A percentile compares a stretch with the other conserved stretches of the same genome.
Evolutionary conservation across 148 eudicot genomes (phyloP).

Genomic region (Heliosperma pusillum): DNA sequence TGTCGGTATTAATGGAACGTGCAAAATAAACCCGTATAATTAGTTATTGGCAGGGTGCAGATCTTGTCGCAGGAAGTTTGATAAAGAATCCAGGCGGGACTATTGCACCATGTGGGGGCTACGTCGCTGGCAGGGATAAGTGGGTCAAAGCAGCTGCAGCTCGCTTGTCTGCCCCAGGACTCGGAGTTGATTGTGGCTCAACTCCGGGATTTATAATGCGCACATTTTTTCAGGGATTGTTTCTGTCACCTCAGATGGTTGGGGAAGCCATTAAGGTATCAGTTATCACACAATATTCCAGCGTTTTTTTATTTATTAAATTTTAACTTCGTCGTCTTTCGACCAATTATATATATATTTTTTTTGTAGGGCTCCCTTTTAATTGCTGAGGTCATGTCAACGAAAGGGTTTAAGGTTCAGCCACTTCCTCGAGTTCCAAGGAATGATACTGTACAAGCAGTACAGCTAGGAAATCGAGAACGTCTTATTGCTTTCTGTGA

Average conservation of each 20-base stretch:
- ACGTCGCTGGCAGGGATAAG: constrained; percentile 78
- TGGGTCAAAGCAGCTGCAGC: constrained; percentile 96
- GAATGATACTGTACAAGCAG: constrained; percentile 92
- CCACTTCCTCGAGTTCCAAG: constrained; percentile 76
- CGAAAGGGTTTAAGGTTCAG: constrained; percentile 78
- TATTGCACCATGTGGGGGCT: constrained; percentile 97
- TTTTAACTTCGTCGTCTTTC: not conserved
- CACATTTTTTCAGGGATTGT: constrained; percentile 79
- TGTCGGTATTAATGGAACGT: not conserved
- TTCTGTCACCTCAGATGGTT: constrained; percentile 95
- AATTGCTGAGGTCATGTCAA: constrained; percentile 92
- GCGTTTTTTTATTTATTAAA: not conserved
- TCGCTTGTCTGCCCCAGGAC: constrained; percentile 95
- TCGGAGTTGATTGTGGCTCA: constrained; percentile 90
- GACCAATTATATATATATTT: not conserved
- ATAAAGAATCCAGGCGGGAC: constrained; percentile 98
- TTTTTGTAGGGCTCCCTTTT: constrained; percentile 63
- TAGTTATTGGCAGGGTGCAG: constrained; percentile 75
- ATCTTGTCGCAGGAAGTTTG: constrained; percentile 90
- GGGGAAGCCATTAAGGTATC: constrained; percentile 93
- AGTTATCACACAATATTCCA: not conserved
- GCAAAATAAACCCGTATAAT: constrained; percentile 14
- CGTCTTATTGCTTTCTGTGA: constrained; percentile 86
- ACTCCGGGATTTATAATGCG: constrained; percentile 91
- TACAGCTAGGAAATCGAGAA: constrained; percentile 82